Conservation (phyloP, 2,329 filamentous ascomycete genomes). For the Meredithiella fracta region DNA sequence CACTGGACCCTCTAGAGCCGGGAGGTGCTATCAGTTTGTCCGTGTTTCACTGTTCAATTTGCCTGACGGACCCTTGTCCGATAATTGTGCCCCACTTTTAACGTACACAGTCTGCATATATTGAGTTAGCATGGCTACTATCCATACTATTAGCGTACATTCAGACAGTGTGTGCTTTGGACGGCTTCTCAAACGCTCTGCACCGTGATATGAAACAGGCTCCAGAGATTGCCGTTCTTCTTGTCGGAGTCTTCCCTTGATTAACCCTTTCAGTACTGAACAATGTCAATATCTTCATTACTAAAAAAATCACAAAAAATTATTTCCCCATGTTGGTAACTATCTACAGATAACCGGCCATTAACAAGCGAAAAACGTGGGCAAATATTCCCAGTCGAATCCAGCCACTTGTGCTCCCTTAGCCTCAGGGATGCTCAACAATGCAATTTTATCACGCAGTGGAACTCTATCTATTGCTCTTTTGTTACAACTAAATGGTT, state of each 20-base stretch:
- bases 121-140: neutral
- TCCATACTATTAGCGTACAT: neutral
- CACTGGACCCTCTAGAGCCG: neutral
- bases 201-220: neutral
- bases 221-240: neutral
- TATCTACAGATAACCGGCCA: neutral
- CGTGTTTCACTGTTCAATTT: constrained; percentile 6
- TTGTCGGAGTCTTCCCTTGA: too few species aligned
- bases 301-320: too few species aligned
- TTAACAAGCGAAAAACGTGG: too few species aligned
- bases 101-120: neutral
- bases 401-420: too few species aligned
- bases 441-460: too few species aligned
- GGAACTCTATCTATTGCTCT: too few species aligned
- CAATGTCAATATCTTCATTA: too few species aligned
- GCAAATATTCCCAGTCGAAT: too few species aligned
- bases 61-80: neutral
- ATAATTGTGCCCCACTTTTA: neutral
- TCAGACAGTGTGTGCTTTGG: constrained; percentile 11
- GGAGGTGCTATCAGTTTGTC: neutral
- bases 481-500: too few species aligned
- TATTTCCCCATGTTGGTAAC: neutral
- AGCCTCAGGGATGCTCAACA: too few species aligned
- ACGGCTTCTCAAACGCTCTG: neutral
- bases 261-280: too few species aligned